These are phyloP conservation scores for Nakazawaea peltata DNA, from an alignment of 805 yeast genomes.

Conservation along the genomic window DNA sequence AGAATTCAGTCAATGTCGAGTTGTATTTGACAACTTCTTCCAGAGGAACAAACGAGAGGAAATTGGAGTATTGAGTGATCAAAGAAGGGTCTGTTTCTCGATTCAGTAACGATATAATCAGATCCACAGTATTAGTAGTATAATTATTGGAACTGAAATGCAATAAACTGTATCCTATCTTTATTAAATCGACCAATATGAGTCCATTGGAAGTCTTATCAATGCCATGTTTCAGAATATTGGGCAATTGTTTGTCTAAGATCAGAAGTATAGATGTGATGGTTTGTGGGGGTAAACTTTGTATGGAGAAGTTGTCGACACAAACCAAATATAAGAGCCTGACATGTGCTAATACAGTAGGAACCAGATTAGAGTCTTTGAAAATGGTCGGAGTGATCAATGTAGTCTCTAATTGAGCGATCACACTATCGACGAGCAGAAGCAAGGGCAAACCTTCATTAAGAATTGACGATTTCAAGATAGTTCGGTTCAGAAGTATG, in stretches of 20 bases:
- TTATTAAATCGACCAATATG: slow-evolving; percentile 3
- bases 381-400: not conserved
- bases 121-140: not conserved
- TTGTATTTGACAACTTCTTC: not conserved
- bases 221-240: not conserved
- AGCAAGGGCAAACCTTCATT: not conserved
- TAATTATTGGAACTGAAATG: not conserved
- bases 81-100: not conserved
- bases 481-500: not conserved
- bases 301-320: no score
- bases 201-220: not conserved
- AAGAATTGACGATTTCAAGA: not conserved
- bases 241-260: not conserved
- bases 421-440: not conserved
- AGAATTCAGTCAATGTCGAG: not conserved
- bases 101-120: not conserved
- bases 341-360: slow-evolving; percentile 1
- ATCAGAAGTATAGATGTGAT: no score
- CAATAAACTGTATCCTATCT: slow-evolving; percentile 5
- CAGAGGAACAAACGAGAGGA: slow-evolving; percentile 6
- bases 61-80: slow-evolving; percentile 5
- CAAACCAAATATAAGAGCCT: slow-evolving; percentile 4
- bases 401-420: not conserved
- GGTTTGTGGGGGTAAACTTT: no score
- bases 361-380: not conserved